phyloP scores from a whole-genome alignment of 2,329 filamentous ascomycete genomes.

The Neurospora sp. region DNA sequence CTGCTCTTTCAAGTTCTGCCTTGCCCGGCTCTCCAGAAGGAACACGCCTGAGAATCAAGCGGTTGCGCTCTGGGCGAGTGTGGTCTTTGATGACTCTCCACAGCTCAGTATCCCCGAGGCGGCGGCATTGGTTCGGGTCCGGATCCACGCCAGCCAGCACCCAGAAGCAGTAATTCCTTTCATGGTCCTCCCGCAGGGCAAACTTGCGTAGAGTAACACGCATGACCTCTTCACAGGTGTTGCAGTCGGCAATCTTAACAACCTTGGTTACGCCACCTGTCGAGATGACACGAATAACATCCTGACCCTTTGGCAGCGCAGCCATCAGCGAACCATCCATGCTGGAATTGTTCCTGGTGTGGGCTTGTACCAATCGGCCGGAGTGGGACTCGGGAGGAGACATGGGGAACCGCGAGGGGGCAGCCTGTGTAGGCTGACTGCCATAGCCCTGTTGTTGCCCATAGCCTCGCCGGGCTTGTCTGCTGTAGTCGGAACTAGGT shows the following conservation, averaged over 20 bases:
- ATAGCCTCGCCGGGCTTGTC: conserved; percentile 45
- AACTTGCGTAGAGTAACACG: conserved; percentile 82
- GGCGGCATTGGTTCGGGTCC: conserved; percentile 69
- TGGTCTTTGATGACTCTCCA: conserved; percentile 85
- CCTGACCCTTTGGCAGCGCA: conserved; percentile 73
- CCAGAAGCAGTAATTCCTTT: conserved; percentile 95
- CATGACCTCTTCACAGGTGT: conserved; percentile 86
- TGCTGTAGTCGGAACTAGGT: conserved; percentile 41
- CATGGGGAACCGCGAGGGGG: conserved; percentile 41
- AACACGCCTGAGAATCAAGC: conserved; percentile 86
- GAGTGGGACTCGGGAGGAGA: conserved; percentile 52
- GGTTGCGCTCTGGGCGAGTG: conserved; percentile 74
- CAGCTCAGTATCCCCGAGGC: conserved; percentile 76
- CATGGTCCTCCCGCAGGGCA: conserved; percentile 77
- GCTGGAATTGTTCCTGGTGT: conserved; percentile 73
- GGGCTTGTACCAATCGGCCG: conserved; percentile 52
- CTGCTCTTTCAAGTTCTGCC: conserved; percentile 76
- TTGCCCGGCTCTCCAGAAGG: conserved; percentile 82
- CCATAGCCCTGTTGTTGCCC: conserved; percentile 28
- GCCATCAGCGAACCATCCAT: conserved; percentile 81
- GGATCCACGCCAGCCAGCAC: conserved; percentile 78
- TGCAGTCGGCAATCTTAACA: conserved; percentile 85
- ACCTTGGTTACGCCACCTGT: conserved; percentile 88
- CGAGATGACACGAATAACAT: conserved; percentile 86
- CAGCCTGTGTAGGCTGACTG: conserved; percentile 28